Conservation (phyloP, 106 monocot species). For the Dendrobium chrysotoxum region DNA sequence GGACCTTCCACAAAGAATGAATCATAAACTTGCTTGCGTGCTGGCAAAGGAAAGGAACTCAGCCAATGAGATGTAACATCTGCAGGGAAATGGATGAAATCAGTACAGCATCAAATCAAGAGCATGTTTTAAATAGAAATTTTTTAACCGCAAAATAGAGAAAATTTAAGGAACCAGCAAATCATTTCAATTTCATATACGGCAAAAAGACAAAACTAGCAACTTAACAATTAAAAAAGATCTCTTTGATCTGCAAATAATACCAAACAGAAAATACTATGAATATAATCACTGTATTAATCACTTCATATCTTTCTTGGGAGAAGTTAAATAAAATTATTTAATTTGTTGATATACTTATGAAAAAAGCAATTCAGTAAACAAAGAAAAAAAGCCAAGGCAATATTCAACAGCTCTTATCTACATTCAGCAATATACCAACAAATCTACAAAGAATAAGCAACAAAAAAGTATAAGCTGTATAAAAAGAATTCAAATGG, state of each 20-base stretch:
- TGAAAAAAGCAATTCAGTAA: background rate
- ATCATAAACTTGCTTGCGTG: conserved; percentile 68
- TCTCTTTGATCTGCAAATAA: background rate
- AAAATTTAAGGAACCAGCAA: background rate
- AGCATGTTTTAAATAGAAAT: background rate
- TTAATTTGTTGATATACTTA: background rate
- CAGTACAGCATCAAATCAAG: no score
- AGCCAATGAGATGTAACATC: conserved; percentile 79
- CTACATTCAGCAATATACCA: background rate
- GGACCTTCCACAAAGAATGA: conserved; percentile 74
- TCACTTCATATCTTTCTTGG: background rate
- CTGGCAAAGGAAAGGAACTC: conserved; percentile 33
- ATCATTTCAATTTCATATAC: background rate
- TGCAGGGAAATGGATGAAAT: conserved; percentile 24
- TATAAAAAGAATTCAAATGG: background rate
- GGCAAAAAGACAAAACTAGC: background rate
- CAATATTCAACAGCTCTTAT: background rate
- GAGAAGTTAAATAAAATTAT: background rate
- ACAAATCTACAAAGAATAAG: background rate
- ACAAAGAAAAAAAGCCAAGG: background rate
- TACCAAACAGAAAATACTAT: background rate
- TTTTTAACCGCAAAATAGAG: background rate
- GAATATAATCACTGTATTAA: background rate
- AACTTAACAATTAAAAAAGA: background rate
- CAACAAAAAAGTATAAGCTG: background rate